Evolutionary conservation across 192 early-diverging fungal genomes (phyloP), one percentile per base, ranked within the genome.

Genomic region (Linnemannia zychae): DNA sequence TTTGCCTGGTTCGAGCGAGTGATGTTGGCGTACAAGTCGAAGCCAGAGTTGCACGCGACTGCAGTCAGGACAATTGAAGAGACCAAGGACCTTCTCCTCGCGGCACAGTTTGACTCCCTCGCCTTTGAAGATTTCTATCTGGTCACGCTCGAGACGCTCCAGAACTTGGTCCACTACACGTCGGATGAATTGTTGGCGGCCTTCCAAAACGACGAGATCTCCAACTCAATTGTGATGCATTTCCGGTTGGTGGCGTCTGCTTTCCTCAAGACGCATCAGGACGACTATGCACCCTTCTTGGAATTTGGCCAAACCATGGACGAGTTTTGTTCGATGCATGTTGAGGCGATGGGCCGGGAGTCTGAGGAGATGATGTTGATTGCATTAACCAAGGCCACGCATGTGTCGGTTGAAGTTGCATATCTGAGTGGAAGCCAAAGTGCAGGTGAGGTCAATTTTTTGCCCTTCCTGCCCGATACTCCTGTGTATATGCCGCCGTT

Each of bases 281-380:
- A 89, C 3, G 92, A 93, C 52, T 93, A 91, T 79, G 89, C 89
- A 70, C 91, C 92, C 0, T 93, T 93, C 60, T 65, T 93, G 1
- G 88, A 90, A 17, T 88, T 87, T 75, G 91, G 91, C 33, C 86
- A 90, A 74, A 89, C 81, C 0, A 91, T 92, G 76, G 92, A 92
- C 44, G 82, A 91, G 33, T 93, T 85, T 65, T 93, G 92, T 65
- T 78, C 80, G 1, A 88, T 87, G 52, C 88, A 88, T 53, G 92
- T 93, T 0, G 91, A 92, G 52, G 92, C 89, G 7, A 90, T 93
- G 87, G 92, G 90, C 20, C 86, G 91, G 57, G 96, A 97, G 83
- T 91, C 93, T 4, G 96, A 96, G 78, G 93, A 96, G 74, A 91
- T 95, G 63, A 95, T 96, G 69, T 91, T 97, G 20, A 95, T 94